Percentiles rank a stretch among this genome's conserved stretches.
Conservation (phyloP, 2,329 filamentous ascomycete species). For the Aspergillus novofumigatus region DNA sequence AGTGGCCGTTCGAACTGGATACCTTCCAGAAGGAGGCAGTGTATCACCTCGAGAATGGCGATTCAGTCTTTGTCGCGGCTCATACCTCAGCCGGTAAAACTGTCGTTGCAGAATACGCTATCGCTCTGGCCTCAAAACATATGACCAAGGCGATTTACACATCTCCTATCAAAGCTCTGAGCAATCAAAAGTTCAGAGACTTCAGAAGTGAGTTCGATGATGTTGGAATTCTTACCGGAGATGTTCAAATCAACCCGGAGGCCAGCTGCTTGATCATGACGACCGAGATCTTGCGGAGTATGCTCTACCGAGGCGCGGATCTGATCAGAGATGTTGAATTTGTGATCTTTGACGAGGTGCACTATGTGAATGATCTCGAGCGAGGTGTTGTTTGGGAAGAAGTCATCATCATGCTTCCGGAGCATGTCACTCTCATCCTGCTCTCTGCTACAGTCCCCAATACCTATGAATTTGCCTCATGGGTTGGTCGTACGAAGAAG, state of each 20-base stretch:
- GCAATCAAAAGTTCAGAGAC: slow-evolving; percentile 97
- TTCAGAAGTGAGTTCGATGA: slow-evolving; percentile 89
- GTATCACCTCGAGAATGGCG: slow-evolving; percentile 92
- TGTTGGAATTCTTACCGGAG: slow-evolving; percentile 92
- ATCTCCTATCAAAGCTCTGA: slow-evolving; percentile 95
- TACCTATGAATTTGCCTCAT: slow-evolving; percentile 95
- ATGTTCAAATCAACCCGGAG: slow-evolving; percentile 96
- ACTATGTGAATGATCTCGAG: slow-evolving; percentile 96
- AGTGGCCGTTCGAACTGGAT: slow-evolving; percentile 96
- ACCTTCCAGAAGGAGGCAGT: slow-evolving; percentile 98
- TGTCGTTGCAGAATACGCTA: slow-evolving; percentile 96
- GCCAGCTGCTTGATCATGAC: slow-evolving; percentile 99
- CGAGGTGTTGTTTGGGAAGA: slow-evolving; percentile 98
- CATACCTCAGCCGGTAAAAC: slow-evolving; percentile 98
- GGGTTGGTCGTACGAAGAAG: slow-evolving; percentile 96
- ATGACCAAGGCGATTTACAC: slow-evolving; percentile 99
- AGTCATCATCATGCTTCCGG: slow-evolving; percentile 98
- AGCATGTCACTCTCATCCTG: slow-evolving; percentile 92
- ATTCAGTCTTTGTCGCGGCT: slow-evolving; percentile 95
- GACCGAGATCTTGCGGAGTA: slow-evolving; percentile 94
- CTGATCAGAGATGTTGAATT: slow-evolving; percentile 96
- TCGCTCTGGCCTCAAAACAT: slow-evolving; percentile 91
- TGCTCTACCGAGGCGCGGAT: slow-evolving; percentile 95
- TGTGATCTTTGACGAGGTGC: slow-evolving; percentile 98
- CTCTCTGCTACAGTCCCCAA: slow-evolving; percentile 96